Evolutionary conservation across 495 filamentous ascomycete genomes (phyloP), one percentile per base, ranked within the genome.

Genomic region (Podospora appendiculata): DNA sequence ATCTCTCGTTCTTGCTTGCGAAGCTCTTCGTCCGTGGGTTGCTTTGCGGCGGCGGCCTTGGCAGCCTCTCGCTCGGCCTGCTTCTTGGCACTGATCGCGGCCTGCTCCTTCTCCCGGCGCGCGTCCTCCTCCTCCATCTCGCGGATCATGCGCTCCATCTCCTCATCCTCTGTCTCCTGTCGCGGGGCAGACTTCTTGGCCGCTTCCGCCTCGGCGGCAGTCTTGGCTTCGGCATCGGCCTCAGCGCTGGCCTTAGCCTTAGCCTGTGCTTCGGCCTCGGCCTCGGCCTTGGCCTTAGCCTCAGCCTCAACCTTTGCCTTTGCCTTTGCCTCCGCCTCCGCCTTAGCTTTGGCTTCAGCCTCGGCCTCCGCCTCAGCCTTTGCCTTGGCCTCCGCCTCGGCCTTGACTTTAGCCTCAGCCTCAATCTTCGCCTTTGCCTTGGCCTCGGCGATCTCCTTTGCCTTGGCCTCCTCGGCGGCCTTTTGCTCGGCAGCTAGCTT

Each of bases 381-480:
- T 39, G 69, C 68, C 19, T 80, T 73, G n/a, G 70, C 65, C 45
- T 74, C 70, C 55, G 78, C 76, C 45, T 75, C 73, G 40, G 79
- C 77, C 32, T 76, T 73, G 55, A 79, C 76, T 41, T 74, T 73
- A 47, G 72, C 74, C 59, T 73, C 74, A 51, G 80, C 79, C 63
- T 83, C 83, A 46, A 74, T 73, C 50, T 81, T 80, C 53, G 89
- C 81, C 16, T 81, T 78, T 18, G 83, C 81, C 62, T 86, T 5
- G 5, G 25, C 25, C 25, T 25, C 25, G n/a, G n/a, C n/a, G 25
- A 74, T 73, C 50, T 81, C 81, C 18, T 81, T 78, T 19, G 83
- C 81, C 62, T 86, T 84, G 47, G 79, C 77, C 62, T 92, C 85
- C 58, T 86, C 84, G 38, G 82, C 83, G 47, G 85, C 83, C 58